phyloP scores from a whole-genome alignment of 2,329 filamentous ascomycete genomes.

The Aspergillus fischeri region DNA sequence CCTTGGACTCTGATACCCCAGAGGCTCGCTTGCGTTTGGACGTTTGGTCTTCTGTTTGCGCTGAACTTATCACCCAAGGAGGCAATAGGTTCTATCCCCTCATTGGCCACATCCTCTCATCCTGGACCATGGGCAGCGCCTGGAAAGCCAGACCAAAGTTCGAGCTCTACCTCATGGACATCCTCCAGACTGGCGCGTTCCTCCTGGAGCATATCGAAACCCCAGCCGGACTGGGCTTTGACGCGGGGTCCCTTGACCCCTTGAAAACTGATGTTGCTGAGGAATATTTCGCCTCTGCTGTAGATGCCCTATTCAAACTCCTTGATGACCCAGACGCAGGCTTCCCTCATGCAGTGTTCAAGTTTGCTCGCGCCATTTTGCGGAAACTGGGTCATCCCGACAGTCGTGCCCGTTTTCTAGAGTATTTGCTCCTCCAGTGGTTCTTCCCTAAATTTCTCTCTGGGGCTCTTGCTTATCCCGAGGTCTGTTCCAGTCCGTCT shows the following conservation, averaged over 20 bases:
- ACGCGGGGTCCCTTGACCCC: slow-evolving; percentile 60
- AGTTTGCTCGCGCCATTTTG: slow-evolving; percentile 79
- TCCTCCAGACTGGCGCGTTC: slow-evolving; percentile 88
- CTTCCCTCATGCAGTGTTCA: slow-evolving; percentile 79
- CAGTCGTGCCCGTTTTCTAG: slow-evolving; percentile 68
- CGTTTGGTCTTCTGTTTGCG: slow-evolving; percentile 84
- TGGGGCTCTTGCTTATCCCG: slow-evolving; percentile 80
- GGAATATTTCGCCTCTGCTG: slow-evolving; percentile 81
- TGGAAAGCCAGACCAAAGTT: slow-evolving; percentile 88
- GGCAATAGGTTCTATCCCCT: slow-evolving; percentile 75
- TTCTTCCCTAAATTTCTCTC: slow-evolving; percentile 85
- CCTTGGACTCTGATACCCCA: slow-evolving; percentile 71
- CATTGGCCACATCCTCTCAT: slow-evolving; percentile 77
- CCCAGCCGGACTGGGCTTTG: slow-evolving; percentile 66
- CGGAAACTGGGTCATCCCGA: slow-evolving; percentile 67
- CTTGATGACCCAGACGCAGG: slow-evolving; percentile 83
- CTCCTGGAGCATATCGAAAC: slow-evolving; percentile 81
- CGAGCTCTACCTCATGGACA: slow-evolving; percentile 92
- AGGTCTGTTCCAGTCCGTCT: slow-evolving; percentile 50
- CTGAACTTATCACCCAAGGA: slow-evolving; percentile 72
- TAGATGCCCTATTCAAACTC: slow-evolving; percentile 76
- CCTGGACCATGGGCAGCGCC: slow-evolving; percentile 79
- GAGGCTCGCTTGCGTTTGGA: slow-evolving; percentile 77
- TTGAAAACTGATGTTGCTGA: slow-evolving; percentile 80
- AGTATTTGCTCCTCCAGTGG: slow-evolving; percentile 85